A percentile compares a stretch with the other conserved stretches of the same genome.
Evolutionary conservation across 805 yeast species (phyloP).

Genomic region (Candida glaebosa): DNA sequence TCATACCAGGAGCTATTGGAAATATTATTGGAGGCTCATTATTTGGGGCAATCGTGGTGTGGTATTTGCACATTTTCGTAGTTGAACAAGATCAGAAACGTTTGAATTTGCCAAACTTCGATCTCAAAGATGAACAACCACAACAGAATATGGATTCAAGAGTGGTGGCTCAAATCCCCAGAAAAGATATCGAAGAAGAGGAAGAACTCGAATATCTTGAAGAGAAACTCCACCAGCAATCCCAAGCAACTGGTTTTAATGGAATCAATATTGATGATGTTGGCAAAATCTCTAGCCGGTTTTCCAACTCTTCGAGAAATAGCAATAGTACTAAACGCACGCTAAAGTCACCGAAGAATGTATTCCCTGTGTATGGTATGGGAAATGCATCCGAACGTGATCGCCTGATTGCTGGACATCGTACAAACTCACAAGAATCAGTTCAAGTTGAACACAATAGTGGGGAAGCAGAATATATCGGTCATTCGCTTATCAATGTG

Average conservation of each 20-base stretch:
- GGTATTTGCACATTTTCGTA: constrained; percentile 67
- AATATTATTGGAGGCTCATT: constrained; percentile 75
- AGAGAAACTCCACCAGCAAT: neutral
- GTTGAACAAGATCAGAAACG: constrained; percentile 67
- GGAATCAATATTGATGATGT: neutral
- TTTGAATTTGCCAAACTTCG: constrained; percentile 64
- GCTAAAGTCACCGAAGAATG: constrained; percentile 62
- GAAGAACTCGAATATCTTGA: constrained; percentile 4
- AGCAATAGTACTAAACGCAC: neutral
- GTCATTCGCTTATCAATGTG: constrained; percentile 16
- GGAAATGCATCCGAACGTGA: constrained; percentile 60
- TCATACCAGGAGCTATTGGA: constrained; percentile 71
- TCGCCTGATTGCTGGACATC: constrained; percentile 47
- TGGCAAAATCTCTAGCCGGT: neutral
- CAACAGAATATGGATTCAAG: constrained; percentile 73
- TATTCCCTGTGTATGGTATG: constrained; percentile 79
- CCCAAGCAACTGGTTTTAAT: neutral
- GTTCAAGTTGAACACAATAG: constrained; percentile 2
- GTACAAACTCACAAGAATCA: neutral
- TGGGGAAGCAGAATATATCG: constrained; percentile 19
- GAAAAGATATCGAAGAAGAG: constrained; percentile 12
- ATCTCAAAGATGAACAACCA: constrained; percentile 77
- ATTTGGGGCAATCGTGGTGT: constrained; percentile 64
- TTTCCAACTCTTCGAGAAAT: constrained; percentile 3
- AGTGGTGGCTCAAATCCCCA: constrained; percentile 50